A percentile compares a stretch with the other conserved stretches of the same genome.
phyloP scores from a whole-genome alignment of 192 early-diverging fungal species.

The Polychytrium aggregatum region DNA sequence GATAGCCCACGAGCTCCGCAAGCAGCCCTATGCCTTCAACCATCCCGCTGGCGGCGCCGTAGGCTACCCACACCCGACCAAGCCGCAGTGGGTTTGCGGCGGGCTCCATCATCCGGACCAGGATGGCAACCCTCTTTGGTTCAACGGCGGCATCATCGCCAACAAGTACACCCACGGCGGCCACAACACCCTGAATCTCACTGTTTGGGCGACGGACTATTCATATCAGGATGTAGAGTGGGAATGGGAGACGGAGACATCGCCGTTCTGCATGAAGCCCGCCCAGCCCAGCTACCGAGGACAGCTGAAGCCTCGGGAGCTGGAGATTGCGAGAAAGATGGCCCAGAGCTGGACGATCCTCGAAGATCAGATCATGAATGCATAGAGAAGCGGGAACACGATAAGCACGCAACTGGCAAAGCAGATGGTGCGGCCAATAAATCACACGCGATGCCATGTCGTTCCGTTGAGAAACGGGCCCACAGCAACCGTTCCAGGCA shows the following conservation, averaged over 20 bases:
- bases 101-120: conserved; percentile 13
- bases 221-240: conserved; percentile 4
- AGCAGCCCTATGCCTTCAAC: conserved; percentile 36
- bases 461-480: no score
- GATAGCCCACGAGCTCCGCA: conserved; percentile 44
- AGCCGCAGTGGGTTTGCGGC: conserved; percentile 9
- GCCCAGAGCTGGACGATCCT: no score
- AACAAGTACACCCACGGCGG: conserved; percentile 17
- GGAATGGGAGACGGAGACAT: conserved; percentile 20
- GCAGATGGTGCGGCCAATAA: no score
- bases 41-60: conserved; percentile 39
- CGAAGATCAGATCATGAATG: no score
- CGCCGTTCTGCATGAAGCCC: conserved; percentile 18
- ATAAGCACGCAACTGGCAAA: no score
- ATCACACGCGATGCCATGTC: no score
- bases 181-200: neutral
- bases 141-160: conserved; percentile 19
- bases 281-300: neutral
- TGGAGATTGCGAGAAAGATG: no score
- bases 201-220: conserved; percentile 7
- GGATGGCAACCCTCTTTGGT: conserved; percentile 10
- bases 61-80: conserved; percentile 23
- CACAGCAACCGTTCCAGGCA: no score
- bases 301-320: no score
- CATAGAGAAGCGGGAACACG: no score